A percentile compares a stretch with the other conserved stretches of the same genome.
Conservation (phyloP, 768 basidiomycete genomes). For the Panaeolus cyanescens region DNA sequence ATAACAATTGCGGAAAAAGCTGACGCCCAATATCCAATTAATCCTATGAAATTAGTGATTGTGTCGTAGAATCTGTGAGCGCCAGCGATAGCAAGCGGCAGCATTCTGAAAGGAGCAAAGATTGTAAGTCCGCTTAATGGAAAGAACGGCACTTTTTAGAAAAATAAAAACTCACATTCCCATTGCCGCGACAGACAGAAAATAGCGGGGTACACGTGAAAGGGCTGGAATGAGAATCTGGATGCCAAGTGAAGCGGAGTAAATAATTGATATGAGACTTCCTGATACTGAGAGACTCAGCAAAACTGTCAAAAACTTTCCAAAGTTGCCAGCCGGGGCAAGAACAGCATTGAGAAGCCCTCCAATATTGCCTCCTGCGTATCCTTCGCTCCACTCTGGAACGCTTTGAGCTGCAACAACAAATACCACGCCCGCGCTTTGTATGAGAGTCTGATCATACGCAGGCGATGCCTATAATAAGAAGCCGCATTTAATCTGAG, state of each 20-base stretch:
- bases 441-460: constrained; percentile 41
- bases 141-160: not conserved
- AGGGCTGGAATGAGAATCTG: constrained; percentile 68
- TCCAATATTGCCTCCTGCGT: constrained; percentile 60
- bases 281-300: constrained; percentile 80
- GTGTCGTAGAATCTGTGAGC: constrained; percentile 71
- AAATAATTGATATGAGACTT: constrained; percentile 83
- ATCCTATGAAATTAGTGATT: constrained; percentile 73
- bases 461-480: too few species aligned
- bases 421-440: constrained; percentile 65
- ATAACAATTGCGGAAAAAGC: constrained; percentile 64
- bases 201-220: constrained; percentile 67
- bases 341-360: constrained; percentile 75
- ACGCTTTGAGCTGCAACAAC: constrained; percentile 57
- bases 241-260: constrained; percentile 74
- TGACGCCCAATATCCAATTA: constrained; percentile 69
- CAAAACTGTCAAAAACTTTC: constrained; percentile 79
- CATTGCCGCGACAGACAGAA: constrained; percentile 72
- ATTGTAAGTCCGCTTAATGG: not conserved
- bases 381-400: constrained; percentile 61
- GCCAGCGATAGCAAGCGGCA: constrained; percentile 74
- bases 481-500: too few species aligned
- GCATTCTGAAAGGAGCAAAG: constrained; percentile 66
- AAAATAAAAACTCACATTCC: constrained; percentile 53
- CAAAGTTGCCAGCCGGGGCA: constrained; percentile 66